phyloP scores from a whole-genome alignment of 2,329 filamentous ascomycete genomes.

The Sclerotinia spermophila region DNA sequence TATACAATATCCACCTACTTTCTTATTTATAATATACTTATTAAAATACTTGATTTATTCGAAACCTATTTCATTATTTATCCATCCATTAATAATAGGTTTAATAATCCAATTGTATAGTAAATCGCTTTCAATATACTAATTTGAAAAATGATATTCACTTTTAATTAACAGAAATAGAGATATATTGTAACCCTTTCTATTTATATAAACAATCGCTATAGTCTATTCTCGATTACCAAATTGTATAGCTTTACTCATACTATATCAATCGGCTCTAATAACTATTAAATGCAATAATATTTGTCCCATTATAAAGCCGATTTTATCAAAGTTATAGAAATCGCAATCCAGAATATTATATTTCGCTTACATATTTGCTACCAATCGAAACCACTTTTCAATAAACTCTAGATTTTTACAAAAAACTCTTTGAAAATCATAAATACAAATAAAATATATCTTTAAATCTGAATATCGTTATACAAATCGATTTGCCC shows the following conservation, averaged over 20 bases:
- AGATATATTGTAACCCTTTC: slow-evolving; percentile 25
- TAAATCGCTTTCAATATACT: slow-evolving; percentile 30
- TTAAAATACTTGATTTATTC: slow-evolving; percentile 36
- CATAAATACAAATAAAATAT: background rate
- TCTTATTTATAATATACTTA: slow-evolving; percentile 14
- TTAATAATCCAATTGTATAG: slow-evolving; percentile 34
- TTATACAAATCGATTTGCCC: background rate
- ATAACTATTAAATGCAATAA: slow-evolving; percentile 23
- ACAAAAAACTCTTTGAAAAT: no score
- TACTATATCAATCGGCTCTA: slow-evolving; percentile 21
- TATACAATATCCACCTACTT: slow-evolving; percentile 19
- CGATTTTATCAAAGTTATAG: no score
- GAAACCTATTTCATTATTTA: slow-evolving; percentile 32
- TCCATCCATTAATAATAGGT: slow-evolving; percentile 38
- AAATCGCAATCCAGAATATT: no score
- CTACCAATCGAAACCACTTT: no score
- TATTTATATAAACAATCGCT: slow-evolving; percentile 28
- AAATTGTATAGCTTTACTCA: slow-evolving; percentile 23
- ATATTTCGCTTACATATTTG: no score
- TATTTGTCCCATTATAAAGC: slow-evolving; percentile 23
- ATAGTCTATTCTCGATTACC: slow-evolving; percentile 31
- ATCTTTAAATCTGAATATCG: background rate
- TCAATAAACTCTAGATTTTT: no score
- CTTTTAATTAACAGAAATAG: slow-evolving; percentile 30
- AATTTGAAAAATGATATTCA: no score